phyloP scores from a whole-genome alignment of 257 asterid species.

The Nicotiana benthamiana region DNA sequence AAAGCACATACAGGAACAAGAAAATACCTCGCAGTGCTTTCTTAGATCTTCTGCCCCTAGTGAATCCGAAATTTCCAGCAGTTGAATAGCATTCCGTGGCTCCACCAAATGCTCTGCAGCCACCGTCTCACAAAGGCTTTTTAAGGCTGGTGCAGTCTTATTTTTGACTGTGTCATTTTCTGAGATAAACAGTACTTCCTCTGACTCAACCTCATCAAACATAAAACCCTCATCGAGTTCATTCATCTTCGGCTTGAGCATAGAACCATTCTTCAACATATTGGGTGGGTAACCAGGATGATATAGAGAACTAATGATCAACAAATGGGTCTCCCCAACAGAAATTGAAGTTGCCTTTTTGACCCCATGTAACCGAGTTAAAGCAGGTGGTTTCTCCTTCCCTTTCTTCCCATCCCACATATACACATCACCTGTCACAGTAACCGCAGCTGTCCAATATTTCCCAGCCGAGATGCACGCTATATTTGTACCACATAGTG shows the following conservation, averaged over 20 bases:
- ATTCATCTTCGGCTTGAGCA: conserved; percentile 21
- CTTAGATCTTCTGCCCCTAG: conserved; percentile 74
- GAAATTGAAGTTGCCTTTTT: conserved; percentile 87
- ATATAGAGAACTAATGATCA: conserved; percentile 69
- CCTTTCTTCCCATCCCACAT: conserved; percentile 85
- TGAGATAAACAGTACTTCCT: conserved; percentile 22
- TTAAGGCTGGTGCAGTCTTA: conserved; percentile 56
- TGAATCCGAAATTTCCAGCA: conserved; percentile 88
- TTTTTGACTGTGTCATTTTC: conserved; percentile 29
- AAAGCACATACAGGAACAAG: neutral
- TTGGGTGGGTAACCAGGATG: conserved; percentile 59
- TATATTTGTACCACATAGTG: conserved; percentile 60
- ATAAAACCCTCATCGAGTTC: conserved; percentile 57
- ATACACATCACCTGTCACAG: conserved; percentile 71
- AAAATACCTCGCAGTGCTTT: conserved; percentile 63
- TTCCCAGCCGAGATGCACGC: conserved; percentile 83
- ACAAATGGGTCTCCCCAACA: conserved; percentile 93
- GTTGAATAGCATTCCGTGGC: conserved; percentile 74
- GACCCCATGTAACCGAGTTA: conserved; percentile 76
- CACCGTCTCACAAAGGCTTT: conserved; percentile 73
- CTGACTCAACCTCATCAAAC: conserved; percentile 57
- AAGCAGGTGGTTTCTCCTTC: conserved; percentile 47
- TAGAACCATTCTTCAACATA: conserved; percentile 20
- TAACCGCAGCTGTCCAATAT: conserved; percentile 93
- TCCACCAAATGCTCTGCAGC: conserved; percentile 86